A percentile compares a stretch with the other conserved stretches of the same genome.
phyloP scores from a whole-genome alignment of 495 filamentous ascomycete genomes.

The Podospora anserina region DNA sequence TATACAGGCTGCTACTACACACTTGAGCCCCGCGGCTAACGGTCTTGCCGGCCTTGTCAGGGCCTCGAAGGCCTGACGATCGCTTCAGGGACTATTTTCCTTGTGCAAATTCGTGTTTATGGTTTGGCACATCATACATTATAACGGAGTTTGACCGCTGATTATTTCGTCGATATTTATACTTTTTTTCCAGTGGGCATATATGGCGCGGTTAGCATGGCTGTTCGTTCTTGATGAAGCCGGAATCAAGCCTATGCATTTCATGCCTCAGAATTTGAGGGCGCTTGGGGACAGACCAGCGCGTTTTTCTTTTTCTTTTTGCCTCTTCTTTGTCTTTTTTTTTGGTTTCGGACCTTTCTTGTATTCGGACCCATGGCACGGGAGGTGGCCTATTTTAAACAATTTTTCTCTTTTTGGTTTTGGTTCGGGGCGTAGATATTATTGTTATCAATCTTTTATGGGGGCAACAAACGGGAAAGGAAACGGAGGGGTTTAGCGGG shows the following conservation, averaged over 20 bases:
- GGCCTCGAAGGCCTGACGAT: neutral
- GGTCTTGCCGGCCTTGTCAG: neutral
- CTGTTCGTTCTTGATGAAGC: neutral
- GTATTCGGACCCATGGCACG: neutral
- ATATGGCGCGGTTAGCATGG: neutral
- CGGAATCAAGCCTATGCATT: neutral
- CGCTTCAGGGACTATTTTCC: neutral
- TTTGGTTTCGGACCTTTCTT: neutral
- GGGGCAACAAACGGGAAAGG: neutral
- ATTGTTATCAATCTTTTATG: neutral
- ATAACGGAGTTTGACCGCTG: neutral
- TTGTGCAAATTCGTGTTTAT: neutral
- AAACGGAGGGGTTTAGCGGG: neutral
- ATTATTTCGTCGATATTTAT: neutral
- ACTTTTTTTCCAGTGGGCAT: neutral
- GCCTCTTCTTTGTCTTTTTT: neutral
- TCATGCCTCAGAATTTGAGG: neutral
- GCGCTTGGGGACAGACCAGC: neutral
- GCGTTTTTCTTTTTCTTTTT: neutral
- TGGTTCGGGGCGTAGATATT: neutral
- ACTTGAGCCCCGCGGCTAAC: conserved; percentile 14
- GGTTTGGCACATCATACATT: neutral
- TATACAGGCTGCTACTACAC: conserved; percentile 17
- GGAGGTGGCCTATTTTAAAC: neutral
- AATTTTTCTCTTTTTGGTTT: neutral